Evolutionary conservation across 441 rosid species (phyloP).

Genomic region (Corymbia citriodora): DNA sequence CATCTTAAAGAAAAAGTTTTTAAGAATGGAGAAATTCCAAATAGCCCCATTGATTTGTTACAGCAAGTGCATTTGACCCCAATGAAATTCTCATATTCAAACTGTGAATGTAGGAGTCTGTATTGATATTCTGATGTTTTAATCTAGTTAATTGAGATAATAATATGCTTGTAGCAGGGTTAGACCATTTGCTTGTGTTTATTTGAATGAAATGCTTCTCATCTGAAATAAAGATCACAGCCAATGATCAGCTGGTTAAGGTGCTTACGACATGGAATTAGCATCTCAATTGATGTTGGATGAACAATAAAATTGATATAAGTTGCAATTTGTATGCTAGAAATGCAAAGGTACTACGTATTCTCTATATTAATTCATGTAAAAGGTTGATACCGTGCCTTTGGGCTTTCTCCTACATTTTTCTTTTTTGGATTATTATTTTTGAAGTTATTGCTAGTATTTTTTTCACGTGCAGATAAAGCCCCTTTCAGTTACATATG

Average conservation of each 20-base stretch:
- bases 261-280: background rate
- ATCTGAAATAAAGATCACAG: background rate
- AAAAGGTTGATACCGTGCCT: background rate
- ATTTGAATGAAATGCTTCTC: background rate
- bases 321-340: background rate
- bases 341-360: background rate
- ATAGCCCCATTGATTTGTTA: background rate
- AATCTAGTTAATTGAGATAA: background rate
- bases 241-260: background rate
- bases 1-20: background rate
- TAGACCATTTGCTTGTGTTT: background rate
- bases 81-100: background rate
- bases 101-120: background rate
- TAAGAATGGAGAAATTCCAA: background rate
- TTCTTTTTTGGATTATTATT: background rate
- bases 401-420: background rate
- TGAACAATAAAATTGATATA: background rate
- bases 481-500: slow-evolving; percentile 84
- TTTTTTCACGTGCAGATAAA: slow-evolving; percentile 47
- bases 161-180: background rate
- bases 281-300: background rate
- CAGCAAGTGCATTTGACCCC: background rate
- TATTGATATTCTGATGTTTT: background rate
- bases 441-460: background rate
- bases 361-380: background rate